These are phyloP conservation scores for Crotalaria pallida DNA, from an alignment of 306 rosid genomes.

Conservation along the genomic window DNA sequence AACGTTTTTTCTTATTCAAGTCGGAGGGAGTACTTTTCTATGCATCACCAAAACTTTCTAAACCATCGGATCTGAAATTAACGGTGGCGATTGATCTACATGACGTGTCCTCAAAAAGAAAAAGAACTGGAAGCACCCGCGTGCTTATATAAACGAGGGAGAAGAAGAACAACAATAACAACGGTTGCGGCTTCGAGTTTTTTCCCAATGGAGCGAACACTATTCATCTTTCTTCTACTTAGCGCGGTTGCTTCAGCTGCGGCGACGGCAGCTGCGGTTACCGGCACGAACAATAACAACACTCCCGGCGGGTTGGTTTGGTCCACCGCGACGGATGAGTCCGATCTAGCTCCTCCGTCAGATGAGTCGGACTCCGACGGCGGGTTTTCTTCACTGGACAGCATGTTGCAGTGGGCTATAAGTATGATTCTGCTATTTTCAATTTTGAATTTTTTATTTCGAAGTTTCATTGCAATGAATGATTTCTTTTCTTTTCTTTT, in stretches of 20 bases:
- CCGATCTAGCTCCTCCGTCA: conserved; percentile 30
- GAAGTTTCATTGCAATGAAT: not conserved
- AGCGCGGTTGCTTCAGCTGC: not conserved
- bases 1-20: too few species aligned
- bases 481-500: not conserved
- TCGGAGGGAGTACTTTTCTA: too few species aligned
- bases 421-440: conserved; percentile 17
- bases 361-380: conserved; percentile 49
- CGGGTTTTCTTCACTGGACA: conserved; percentile 80
- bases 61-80: conserved; percentile 3
- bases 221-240: conserved; percentile 16
- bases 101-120: not conserved
- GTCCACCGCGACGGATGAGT: conserved; percentile 48
- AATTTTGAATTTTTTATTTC: not conserved
- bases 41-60: not conserved
- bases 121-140: not conserved
- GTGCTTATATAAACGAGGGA: too few species aligned
- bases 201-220: conserved; percentile 23
- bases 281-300: conserved; percentile 15
- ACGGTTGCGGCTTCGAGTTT: not conserved
- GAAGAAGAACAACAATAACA: not conserved
- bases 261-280: not conserved
- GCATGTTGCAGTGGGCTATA: conserved; percentile 94
- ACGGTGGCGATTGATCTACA: not conserved
- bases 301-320: conserved; percentile 26